A percentile compares a stretch with the other conserved stretches of the same genome.
phyloP scores from a whole-genome alignment of 2,329 filamentous ascomycete species.

The Zymoseptoria crescenta region DNA sequence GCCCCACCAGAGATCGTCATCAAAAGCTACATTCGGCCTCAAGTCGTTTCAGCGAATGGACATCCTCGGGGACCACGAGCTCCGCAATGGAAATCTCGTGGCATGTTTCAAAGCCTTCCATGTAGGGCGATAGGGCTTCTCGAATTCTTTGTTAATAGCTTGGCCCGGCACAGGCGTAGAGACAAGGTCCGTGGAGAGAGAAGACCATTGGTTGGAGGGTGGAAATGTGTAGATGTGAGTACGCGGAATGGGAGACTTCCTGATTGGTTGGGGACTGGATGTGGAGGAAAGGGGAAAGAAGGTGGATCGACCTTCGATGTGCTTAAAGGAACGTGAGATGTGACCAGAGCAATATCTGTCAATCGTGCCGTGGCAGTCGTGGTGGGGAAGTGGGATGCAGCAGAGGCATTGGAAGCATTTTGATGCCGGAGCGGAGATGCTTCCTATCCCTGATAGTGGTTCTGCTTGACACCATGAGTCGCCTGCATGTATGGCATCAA shows the following conservation, averaged over 20 bases:
- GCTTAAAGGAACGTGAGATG: background rate
- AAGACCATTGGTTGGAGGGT: background rate
- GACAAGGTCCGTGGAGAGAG: background rate
- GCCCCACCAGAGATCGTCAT: background rate
- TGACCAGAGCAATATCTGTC: background rate
- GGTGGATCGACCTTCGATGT: background rate
- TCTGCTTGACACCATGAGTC: background rate
- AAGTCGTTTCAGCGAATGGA: background rate
- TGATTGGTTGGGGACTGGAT: background rate
- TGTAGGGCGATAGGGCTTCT: background rate
- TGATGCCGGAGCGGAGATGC: background rate
- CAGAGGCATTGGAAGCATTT: background rate
- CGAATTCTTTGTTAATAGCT: background rate
- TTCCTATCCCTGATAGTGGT: background rate
- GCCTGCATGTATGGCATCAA: background rate
- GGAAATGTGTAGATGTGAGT: background rate
- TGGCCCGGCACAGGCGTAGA: background rate
- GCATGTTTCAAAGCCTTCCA: background rate
- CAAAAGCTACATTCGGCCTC: background rate
- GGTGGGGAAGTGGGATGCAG: background rate
- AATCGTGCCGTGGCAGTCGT: background rate
- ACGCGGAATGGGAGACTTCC: background rate
- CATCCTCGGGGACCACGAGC: background rate
- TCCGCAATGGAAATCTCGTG: background rate
- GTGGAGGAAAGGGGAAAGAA: background rate